Percentiles rank a stretch among this genome's conserved stretches.
Conservation (phyloP, 129 eudicot species). For the Escallonia herrerae region DNA sequence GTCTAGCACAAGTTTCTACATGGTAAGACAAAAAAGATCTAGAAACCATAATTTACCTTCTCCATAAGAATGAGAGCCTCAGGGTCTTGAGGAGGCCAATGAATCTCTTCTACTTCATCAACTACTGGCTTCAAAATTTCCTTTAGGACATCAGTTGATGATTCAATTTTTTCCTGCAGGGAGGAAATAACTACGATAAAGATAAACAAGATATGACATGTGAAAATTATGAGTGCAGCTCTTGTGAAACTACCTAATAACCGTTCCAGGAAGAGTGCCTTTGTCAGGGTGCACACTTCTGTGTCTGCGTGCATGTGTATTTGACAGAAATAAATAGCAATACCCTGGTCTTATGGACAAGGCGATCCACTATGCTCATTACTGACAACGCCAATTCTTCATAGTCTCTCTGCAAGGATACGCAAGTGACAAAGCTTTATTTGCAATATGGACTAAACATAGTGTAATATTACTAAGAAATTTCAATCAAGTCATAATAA, state of each 20-base stretch:
- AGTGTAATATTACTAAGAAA: neutral
- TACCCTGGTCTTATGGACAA: conserved; percentile 90
- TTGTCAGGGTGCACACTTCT: neutral
- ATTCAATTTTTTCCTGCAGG: conserved; percentile 82
- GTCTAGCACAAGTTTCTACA: neutral
- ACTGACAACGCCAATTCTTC: conserved; percentile 77
- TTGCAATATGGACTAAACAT: neutral
- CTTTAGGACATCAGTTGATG: conserved; percentile 89
- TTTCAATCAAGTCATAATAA: conserved; percentile 16
- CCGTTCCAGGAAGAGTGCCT: conserved; percentile 11
- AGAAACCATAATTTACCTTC: conserved; percentile 32
- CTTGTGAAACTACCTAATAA: neutral
- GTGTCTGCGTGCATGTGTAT: neutral
- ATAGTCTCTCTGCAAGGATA: conserved; percentile 69
- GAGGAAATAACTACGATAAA: conserved; percentile 26
- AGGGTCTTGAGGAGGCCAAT: conserved; percentile 91
- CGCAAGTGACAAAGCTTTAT: conserved; percentile 5
- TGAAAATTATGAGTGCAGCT: conserved; percentile 8
- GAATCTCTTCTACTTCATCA: conserved; percentile 63
- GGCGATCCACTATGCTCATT: conserved; percentile 81
- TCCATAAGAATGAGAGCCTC: conserved; percentile 73
- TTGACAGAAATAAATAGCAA: conserved; percentile 21
- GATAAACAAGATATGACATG: conserved; percentile 3
- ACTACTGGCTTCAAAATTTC: conserved; percentile 62
- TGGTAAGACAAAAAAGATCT: neutral